Evolutionary conservation across 495 filamentous ascomycete species (phyloP).

Genomic region (Glutinoglossum americanum): DNA sequence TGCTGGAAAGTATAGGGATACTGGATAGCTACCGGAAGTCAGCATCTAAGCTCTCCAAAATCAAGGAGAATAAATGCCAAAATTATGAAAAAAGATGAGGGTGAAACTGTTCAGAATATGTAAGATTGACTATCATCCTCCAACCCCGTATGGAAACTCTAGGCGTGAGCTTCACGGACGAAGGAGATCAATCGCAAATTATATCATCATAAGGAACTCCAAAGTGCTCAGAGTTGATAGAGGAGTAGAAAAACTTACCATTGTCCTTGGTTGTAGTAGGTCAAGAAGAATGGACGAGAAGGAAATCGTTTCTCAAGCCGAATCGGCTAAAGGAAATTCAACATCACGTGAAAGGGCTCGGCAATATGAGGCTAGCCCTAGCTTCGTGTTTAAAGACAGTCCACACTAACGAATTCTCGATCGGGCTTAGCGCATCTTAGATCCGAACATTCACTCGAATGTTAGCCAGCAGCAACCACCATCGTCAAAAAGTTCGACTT

Average conservation of each 20-base stretch:
- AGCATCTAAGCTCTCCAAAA: neutral
- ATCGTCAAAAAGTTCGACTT: neutral
- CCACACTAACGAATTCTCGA: neutral
- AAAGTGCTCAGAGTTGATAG: neutral
- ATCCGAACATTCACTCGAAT: neutral
- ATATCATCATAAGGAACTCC: conserved; percentile 53
- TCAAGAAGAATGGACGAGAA: no score
- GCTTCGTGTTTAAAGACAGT: neutral
- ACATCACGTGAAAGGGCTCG: neutral
- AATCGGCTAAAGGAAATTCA: no score
- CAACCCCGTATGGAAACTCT: conserved; percentile 51
- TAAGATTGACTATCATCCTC: conserved; percentile 82
- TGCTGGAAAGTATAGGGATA: neutral
- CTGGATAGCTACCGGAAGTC: neutral
- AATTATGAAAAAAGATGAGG: neutral
- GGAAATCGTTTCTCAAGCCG: no score
- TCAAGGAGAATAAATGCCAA: neutral
- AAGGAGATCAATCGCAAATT: conserved; percentile 91
- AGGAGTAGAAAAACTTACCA: neutral
- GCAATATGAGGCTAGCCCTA: neutral
- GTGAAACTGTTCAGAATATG: conserved; percentile 66
- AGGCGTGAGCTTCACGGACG: conserved; percentile 67
- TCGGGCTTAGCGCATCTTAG: neutral
- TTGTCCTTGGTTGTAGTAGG: neutral
- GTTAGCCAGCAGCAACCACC: neutral